Evolutionary conservation across 257 asterid genomes (phyloP), one percentile per base, ranked within the genome.

Genomic region (Gentiana dahurica): DNA sequence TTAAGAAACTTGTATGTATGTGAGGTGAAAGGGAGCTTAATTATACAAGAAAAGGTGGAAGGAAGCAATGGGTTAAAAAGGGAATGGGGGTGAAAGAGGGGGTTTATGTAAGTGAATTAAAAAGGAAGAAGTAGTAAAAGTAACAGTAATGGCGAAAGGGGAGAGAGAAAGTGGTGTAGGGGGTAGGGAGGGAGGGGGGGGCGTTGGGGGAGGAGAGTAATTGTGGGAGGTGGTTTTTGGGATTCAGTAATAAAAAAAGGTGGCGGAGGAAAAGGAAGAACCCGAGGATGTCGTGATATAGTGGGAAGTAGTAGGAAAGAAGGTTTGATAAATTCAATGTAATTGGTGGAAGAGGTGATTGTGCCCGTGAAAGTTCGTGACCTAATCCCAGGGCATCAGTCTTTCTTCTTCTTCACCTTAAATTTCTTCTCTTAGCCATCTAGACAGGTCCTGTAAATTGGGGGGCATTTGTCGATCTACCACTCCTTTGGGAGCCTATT

Each of bases 301-400:
- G 10, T 15, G 51, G 4, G 11, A 34, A 10, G 49, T 11, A 57
- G 64, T 38, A 32, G 41, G 32, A 12, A 12, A 3, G 8, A 36
- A 39, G 44, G 12, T 32, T 1, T 3, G 54, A 36, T 11, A 48
- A 49, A 53, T 49, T 47, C 54, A 58, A 12, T 53, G 48, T 11
- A 36, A 44, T 24, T 36, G 34, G 48, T 36, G 43, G 46, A 46
- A 64, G 59, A 54, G 46, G 63, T 59, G 70, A 57, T 50, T 60
- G 55, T 54, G 70, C 72, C 75, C 77, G 77, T 68, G 77, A 74
- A 65, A 57, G 34, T 57, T 65, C 9, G 9, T 41, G 9, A 5
- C 51, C 71, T 70, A 68, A 56, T 63, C 63, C 5, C 36, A 55
- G 66, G 60, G 24, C 1, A 24, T 24, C 68, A 62, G 73, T 34